Evolutionary conservation across 176 grass and related monocot genomes (phyloP).

Genomic region (Stipa capillata): DNA sequence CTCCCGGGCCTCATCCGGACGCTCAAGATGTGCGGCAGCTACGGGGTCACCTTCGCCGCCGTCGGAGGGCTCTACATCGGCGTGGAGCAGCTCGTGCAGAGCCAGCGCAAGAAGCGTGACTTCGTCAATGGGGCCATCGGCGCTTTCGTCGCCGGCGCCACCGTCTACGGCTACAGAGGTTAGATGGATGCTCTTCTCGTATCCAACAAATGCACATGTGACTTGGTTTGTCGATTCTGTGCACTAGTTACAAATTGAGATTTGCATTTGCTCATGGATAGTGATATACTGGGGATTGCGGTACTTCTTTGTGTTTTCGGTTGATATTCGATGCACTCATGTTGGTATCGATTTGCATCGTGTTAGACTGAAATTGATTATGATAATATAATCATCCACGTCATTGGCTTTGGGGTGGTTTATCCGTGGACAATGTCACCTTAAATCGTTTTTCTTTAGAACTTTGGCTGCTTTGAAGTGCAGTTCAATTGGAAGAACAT

Average conservation of each 20-base stretch:
- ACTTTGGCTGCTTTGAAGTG: neutral
- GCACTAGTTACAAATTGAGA: neutral
- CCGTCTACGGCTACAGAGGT: conserved; percentile 90
- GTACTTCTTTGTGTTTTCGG: neutral
- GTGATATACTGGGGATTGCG: neutral
- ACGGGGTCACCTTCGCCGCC: conserved; percentile 78
- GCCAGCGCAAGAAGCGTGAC: conserved; percentile 87
- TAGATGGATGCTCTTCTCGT: neutral
- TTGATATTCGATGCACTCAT: neutral
- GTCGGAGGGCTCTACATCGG: conserved; percentile 90
- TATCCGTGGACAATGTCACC: too few species aligned
- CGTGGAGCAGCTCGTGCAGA: conserved; percentile 75
- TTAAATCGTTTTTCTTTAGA: too few species aligned
- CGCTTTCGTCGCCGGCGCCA: conserved; percentile 76
- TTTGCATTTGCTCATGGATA: neutral
- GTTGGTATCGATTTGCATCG: neutral
- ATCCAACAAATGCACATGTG: neutral
- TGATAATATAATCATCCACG: too few species aligned
- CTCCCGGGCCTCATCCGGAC: conserved; percentile 88
- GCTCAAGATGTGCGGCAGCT: conserved; percentile 91
- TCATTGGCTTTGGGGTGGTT: too few species aligned
- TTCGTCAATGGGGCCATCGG: conserved; percentile 81
- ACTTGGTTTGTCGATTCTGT: neutral
- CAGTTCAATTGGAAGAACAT: neutral
- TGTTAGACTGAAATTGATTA: neutral